Conservation (phyloP, 805 yeast genomes). For the Lachancea cidri region DNA sequence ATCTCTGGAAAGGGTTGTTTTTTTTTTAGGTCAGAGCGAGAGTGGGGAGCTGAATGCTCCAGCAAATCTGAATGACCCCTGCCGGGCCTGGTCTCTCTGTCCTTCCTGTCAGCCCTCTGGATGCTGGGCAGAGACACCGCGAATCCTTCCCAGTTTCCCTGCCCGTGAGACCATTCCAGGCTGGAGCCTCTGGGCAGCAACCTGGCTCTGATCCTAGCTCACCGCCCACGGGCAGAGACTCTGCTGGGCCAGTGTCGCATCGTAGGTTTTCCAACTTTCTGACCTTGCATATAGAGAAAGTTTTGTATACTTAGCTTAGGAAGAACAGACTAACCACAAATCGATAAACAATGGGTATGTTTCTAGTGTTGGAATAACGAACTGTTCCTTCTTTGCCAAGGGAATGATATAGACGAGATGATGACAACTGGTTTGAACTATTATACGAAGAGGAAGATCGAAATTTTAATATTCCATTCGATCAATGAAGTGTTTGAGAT, state of each 20-base stretch:
- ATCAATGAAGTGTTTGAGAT: too few species aligned
- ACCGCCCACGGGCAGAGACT: slow-evolving; percentile 3
- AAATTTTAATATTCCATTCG: too few species aligned
- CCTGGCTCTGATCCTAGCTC: background rate
- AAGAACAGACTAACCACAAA: slow-evolving; percentile 24
- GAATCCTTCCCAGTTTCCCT: too few species aligned
- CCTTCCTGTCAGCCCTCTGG: too few species aligned
- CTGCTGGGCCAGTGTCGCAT: slow-evolving; percentile 9
- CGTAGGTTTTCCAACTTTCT: background rate
- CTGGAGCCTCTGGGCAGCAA: background rate
- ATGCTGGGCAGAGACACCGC: too few species aligned
- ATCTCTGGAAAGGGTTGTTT: too few species aligned
- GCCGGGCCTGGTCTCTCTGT: too few species aligned
- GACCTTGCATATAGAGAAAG: background rate
- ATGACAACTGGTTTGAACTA: background rate
- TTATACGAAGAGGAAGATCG: too few species aligned
- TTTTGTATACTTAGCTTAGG: background rate
- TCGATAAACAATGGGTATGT: slow-evolving; percentile 37
- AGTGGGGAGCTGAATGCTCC: too few species aligned
- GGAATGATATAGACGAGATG: background rate
- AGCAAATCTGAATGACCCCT: too few species aligned
- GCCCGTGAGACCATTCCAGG: background rate
- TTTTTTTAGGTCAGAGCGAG: too few species aligned
- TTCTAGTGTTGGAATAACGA: background rate
- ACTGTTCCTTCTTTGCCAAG: background rate